Percentiles rank a stretch among this genome's conserved stretches.
Evolutionary conservation across 352 stramenopile genomes (phyloP).

Genomic region (Pythium periplocum): DNA sequence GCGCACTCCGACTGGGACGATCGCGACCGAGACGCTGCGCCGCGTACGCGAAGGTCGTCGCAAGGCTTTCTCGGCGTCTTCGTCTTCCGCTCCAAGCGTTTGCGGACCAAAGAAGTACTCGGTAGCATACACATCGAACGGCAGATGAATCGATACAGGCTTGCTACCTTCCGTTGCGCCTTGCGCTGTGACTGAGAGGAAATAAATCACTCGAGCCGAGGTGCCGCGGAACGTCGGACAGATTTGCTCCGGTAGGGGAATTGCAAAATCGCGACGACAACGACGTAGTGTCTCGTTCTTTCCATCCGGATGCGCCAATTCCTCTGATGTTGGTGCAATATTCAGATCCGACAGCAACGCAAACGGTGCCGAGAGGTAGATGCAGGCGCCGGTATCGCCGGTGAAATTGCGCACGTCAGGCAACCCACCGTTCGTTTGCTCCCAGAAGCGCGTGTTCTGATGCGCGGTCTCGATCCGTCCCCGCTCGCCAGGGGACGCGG

Average conservation of each 20-base stretch:
- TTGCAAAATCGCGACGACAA: conserved; percentile 46
- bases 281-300: conserved; percentile 31
- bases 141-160: conserved; percentile 41
- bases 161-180: conserved; percentile 19
- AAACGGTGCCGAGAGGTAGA: conserved; percentile 44
- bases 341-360: conserved; percentile 57
- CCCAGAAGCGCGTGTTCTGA: conserved; percentile 19
- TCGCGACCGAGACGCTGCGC: conserved; percentile 24
- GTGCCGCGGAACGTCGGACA: conserved; percentile 56
- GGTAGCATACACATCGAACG: conserved; percentile 54
- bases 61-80: conserved; percentile 1
- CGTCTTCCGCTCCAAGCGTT: conserved; percentile 24
- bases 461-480: conserved; percentile 13
- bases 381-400: conserved; percentile 48
- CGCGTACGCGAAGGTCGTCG: conserved; percentile 13
- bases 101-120: conserved; percentile 39
- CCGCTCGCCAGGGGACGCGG: conserved; percentile 17
- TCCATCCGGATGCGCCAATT: conserved; percentile 15
- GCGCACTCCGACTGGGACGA: conserved; percentile 42
- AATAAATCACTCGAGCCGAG: conserved; percentile 56
- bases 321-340: conserved; percentile 32
- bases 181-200: conserved; percentile 47
- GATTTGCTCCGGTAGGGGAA: conserved; percentile 36
- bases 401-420: conserved; percentile 47
- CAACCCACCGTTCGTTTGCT: conserved; percentile 20